Evolutionary conservation across 1,284 basidiomycete genomes (phyloP).

Genomic region (Tilletia setariae): DNA sequence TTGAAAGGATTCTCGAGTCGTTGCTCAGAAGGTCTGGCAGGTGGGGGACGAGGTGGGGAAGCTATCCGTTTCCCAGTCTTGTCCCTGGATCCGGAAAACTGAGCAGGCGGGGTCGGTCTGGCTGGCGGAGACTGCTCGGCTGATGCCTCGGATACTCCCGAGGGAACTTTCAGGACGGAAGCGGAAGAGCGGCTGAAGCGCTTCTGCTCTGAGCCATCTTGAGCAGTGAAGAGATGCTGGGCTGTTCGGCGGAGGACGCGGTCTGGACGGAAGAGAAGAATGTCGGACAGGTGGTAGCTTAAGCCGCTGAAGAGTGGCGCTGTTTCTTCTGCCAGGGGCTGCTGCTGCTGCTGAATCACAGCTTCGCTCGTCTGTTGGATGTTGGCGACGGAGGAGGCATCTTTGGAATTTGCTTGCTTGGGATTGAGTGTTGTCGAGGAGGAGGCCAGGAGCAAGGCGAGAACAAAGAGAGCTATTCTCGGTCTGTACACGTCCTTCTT

Average conservation of each 20-base stretch:
- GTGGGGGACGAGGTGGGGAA: conserved; percentile 3
- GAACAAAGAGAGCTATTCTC: conserved; percentile 5
- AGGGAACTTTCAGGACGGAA: too few relatives aligned
- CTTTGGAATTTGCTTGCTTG: neutral
- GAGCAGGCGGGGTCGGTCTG: neutral
- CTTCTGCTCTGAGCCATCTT: neutral
- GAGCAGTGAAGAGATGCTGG: conserved; percentile 1
- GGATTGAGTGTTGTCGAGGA: neutral
- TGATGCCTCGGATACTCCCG: too few relatives aligned
- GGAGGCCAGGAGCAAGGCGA: neutral
- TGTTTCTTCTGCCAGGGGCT: neutral
- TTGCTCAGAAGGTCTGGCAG: neutral
- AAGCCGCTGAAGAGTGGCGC: neutral
- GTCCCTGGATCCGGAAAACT: neutral
- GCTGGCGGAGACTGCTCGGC: neutral
- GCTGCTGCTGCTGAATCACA: neutral
- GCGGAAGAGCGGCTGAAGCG: neutral
- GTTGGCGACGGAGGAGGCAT: too few relatives aligned
- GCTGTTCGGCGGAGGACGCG: neutral
- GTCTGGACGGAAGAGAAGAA: conserved; percentile 2
- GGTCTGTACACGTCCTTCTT: conserved; percentile 5
- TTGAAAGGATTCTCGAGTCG: conserved; percentile 3
- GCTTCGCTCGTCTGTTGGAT: too few relatives aligned
- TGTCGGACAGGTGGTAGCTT: conserved; percentile 10
- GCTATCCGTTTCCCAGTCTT: neutral